Evolutionary conservation across 2,329 filamentous ascomycete genomes (phyloP), one percentile per base, ranked within the genome.

Genomic region (Fusarium sp.): DNA sequence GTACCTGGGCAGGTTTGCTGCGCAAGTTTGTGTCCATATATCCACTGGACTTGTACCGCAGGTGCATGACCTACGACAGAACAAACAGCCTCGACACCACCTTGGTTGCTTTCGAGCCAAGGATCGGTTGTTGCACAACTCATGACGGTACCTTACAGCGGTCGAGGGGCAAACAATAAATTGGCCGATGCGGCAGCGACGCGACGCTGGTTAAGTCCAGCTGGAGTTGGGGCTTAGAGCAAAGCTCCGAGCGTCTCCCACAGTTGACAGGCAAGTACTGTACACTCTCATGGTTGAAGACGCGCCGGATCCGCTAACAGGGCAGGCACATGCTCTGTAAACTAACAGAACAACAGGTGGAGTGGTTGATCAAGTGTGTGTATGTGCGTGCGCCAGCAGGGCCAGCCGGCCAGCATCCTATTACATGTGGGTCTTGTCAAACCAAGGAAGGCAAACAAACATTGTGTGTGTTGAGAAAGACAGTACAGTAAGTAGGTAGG

Each of bases 111-210:
- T 24, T 45, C 45, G 27, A 47, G 55, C 18, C 57, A 63, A 48
- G 60, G 45, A 53, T 62, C 58, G 57, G 48, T 27, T 52, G 55
- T 67, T 51, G 55, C 58, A 68, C 61, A 58, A 40, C 49, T 18
- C 32, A 37, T 56, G 45, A 37, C 53, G 67, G 68, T 70, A 71
- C 69, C 68, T 71, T 69, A 69, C 69, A 71, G 65, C 68, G 69
- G 56, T 56, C 51, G 64, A 69, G 64, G 53, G 67, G 62, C 57
- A 61, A 62, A 47, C 32, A 67, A n/a, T 37, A n/a, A n/a, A 37
- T 58, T 58, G 65, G 59, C 69, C 61, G 55, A 66, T 51, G 60
- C 61, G 65, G 57, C 44, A 57, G 55, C 60, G 64, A 62, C 58
- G 51, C 63, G 64, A 25, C 55, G 49, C 57, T 52, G 51, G 57